These are phyloP conservation scores for Sporisorium sorghi DNA, from an alignment of 1,284 basidiomycete species.

Conservation along the genomic window DNA sequence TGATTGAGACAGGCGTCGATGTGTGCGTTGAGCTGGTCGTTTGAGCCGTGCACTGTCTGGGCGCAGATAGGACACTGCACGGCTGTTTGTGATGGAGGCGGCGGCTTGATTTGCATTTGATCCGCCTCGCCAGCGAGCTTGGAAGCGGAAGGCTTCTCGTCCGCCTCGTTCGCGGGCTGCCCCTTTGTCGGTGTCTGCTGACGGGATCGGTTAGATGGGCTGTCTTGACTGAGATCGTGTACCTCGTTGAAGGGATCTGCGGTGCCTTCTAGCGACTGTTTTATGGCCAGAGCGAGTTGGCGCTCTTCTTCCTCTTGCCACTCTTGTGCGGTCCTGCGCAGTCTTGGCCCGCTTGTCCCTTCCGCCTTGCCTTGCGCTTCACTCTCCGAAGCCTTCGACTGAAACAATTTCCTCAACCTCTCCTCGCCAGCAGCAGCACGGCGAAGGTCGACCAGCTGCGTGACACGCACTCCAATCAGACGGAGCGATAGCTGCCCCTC, in stretches of 20 bases:
- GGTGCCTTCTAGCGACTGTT: slow-evolving; percentile 33
- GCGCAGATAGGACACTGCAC: slow-evolving; percentile 47
- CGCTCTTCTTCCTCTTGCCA: slow-evolving; percentile 45
- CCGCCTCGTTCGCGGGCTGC: not conserved
- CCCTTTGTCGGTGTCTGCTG: not conserved
- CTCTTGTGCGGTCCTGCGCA: slow-evolving; percentile 27
- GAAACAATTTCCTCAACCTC: slow-evolving; percentile 39
- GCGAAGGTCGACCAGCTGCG: slow-evolving; percentile 55
- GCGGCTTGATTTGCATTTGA: not conserved
- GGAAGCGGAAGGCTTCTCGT: not conserved
- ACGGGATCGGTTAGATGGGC: not conserved
- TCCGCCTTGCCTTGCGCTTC: slow-evolving; percentile 3
- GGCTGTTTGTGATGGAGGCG: not conserved
- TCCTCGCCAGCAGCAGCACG: slow-evolving; percentile 42
- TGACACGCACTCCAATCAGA: slow-evolving; percentile 61
- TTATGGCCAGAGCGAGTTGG: slow-evolving; percentile 49
- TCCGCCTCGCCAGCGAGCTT: too few species aligned
- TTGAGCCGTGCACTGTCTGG: slow-evolving; percentile 24
- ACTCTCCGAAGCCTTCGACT: slow-evolving; percentile 5
- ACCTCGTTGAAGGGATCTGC: slow-evolving; percentile 29
- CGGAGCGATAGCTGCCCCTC: slow-evolving; percentile 48
- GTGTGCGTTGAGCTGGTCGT: slow-evolving; percentile 51
- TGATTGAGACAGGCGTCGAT: slow-evolving; percentile 51
- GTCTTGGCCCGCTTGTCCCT: not conserved
- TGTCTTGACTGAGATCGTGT: slow-evolving; percentile 40